Evolutionary conservation across 1,139 yeast species (phyloP), one percentile per base, ranked within the genome.

Genomic region (Taiozyma onychis): DNA sequence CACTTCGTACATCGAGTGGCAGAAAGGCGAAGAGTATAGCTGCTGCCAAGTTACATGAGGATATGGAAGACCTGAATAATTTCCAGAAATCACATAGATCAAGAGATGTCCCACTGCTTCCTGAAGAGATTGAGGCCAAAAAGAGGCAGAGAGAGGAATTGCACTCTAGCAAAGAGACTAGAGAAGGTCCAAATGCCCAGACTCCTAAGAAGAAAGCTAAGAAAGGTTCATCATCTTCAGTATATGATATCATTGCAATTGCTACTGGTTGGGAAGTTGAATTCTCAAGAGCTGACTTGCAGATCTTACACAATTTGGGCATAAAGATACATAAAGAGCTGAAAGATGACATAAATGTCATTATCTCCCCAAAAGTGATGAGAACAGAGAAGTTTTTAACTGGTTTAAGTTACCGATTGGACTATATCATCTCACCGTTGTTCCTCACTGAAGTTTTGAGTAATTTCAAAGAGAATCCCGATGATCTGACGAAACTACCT

Each of bases 341-440:
- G 16, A 65, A 70, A 26, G 72, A 70, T 41, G 67, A 68, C 34
- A 62, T 70, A 26, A 77, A 81, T 58, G 70, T 84, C 41, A 71
- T 86, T 10, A 73, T 91, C 18, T 93, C 97, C 0, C 96, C 97
- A 1, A 81, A 82, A 54, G 75, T 85, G 13, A 66, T 86, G 58
- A 76, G 98, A 56, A 93, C 98, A 0, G 96, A 87, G 53, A 93
- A 93, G 67, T 91, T 91, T 62, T 73, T 93, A 37, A 62, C 58
- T 18, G 66, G 69, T 6, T 56, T 71, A 9, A 62, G 71, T 48
- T 63, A 64, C 45, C 66, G 66, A 1, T 49, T 70, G 44, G 62
- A 61, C 32, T 57, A 65, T 49, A 65, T 67, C 3, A 47, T 71
- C 10, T 54, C 58, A 2, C 71, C 74, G 1, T 50, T 58, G 9